Evolutionary conservation across 768 basidiomycete genomes (phyloP).

Genomic region (Termitomyces titanicus): DNA sequence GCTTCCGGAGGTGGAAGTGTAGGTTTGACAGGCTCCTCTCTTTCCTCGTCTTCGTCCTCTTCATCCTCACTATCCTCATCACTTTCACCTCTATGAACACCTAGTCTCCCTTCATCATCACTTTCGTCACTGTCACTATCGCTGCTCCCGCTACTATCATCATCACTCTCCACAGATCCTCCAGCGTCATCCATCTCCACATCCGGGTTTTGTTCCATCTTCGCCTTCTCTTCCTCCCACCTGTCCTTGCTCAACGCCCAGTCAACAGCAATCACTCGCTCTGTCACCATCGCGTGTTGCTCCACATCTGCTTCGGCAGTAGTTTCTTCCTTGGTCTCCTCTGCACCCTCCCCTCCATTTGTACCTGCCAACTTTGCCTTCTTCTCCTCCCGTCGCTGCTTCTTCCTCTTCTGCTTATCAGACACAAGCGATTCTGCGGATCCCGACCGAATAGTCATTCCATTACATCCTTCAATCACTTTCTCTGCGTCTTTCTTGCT

Average conservation of each 20-base stretch:
- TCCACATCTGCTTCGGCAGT: conserved; percentile 26
- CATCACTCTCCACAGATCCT: conserved; percentile 24
- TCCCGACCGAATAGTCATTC: conserved; percentile 63
- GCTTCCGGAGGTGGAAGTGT: conserved; percentile 78
- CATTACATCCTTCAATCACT: conserved; percentile 79
- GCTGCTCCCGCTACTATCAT: conserved; percentile 23
- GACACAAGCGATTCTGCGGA: conserved; percentile 51
- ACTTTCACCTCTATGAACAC: conserved; percentile 39
- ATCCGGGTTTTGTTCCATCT: conserved; percentile 40
- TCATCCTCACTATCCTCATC: conserved; percentile 39
- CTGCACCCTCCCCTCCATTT: conserved; percentile 31
- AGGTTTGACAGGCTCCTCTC: conserved; percentile 53
- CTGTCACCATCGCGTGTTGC: conserved; percentile 34
- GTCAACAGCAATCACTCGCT: conserved; percentile 85
- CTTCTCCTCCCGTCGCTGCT: conserved; percentile 51
- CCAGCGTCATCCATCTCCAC: conserved; percentile 33
- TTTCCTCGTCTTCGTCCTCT: conserved; percentile 26
- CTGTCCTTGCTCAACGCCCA: conserved; percentile 95
- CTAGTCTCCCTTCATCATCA: conserved; percentile 39
- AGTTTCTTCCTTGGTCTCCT: conserved; percentile 31
- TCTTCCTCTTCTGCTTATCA: conserved; percentile 70
- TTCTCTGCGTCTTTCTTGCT: conserved; percentile 80
- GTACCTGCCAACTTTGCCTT: conserved; percentile 35
- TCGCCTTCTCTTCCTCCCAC: conserved; percentile 79
- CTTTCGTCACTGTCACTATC: conserved; percentile 34